Percentiles rank a stretch among this genome's conserved stretches.
These are phyloP conservation scores for Neocallimastix lanati DNA, from an alignment of 192 early-diverging fungal genomes.

Conservation along the genomic window DNA sequence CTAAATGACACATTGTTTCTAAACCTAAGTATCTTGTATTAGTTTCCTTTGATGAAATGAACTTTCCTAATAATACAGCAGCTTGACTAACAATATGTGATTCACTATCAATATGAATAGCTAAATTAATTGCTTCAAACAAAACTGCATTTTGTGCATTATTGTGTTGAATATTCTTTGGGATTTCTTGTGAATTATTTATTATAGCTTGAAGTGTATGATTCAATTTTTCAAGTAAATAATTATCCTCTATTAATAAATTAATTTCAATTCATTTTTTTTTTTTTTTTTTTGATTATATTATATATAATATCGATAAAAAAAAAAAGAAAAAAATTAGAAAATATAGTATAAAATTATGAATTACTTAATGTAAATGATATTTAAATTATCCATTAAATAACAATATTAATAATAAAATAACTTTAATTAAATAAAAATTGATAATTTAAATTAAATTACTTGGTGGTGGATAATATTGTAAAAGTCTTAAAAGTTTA, in stretches of 20 bases:
- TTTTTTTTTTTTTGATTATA: no score
- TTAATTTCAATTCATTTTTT: no score
- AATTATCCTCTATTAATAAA: background rate
- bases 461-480: conserved; percentile 84
- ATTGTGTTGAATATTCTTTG: conserved; percentile 91
- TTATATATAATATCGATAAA: no score
- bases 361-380: no score
- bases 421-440: no score
- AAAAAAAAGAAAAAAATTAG: no score
- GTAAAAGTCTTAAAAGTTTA: conserved; percentile 80
- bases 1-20: conserved; percentile 94
- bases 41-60: conserved; percentile 88
- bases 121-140: conserved; percentile 92
- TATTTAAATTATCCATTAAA: no score
- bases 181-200: conserved; percentile 67
- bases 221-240: background rate
- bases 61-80: conserved; percentile 60
- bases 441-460: conserved; percentile 1
- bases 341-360: no score
- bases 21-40: conserved; percentile 93
- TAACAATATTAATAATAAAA: no score
- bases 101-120: conserved; percentile 78
- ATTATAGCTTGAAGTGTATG: conserved; percentile 2
- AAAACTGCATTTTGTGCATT: conserved; percentile 95
- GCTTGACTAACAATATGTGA: conserved; percentile 73